A percentile compares a stretch with the other conserved stretches of the same genome.
Evolutionary conservation across 2,329 filamentous ascomycete genomes (phyloP).

Genomic region (Fusarium globosum): DNA sequence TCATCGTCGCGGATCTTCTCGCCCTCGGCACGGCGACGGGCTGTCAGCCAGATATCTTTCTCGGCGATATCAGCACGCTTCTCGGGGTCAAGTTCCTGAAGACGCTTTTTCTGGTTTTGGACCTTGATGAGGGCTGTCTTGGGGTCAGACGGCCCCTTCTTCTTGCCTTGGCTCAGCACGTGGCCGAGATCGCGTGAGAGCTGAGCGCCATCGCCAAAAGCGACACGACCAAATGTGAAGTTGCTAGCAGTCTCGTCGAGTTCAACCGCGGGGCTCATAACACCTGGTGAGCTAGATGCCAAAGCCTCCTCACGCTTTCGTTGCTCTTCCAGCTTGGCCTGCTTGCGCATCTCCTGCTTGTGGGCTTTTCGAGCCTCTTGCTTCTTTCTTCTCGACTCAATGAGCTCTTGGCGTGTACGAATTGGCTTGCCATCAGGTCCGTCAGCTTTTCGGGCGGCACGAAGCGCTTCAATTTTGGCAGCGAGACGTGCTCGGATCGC

Average conservation of each 20-base stretch:
- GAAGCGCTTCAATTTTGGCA: constrained; percentile 85
- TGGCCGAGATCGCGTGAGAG: constrained; percentile 79
- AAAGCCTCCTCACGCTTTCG: constrained; percentile 71
- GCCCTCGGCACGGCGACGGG: constrained; percentile 87
- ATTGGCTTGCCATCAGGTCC: constrained; percentile 81
- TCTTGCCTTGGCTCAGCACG: constrained; percentile 65
- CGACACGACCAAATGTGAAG: constrained; percentile 91
- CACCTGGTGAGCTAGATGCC: constrained; percentile 70
- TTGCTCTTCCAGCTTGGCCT: constrained; percentile 84
- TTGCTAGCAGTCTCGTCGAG: constrained; percentile 67
- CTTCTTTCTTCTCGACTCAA: constrained; percentile 88
- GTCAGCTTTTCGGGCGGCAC: constrained; percentile 87
- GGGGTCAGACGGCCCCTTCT: constrained; percentile 85
- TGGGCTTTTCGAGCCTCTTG: constrained; percentile 86
- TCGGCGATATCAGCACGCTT: constrained; percentile 90
- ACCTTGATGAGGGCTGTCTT: constrained; percentile 87
- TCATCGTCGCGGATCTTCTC: constrained; percentile 91
- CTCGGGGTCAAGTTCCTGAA: constrained; percentile 78
- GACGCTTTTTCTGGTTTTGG: constrained; percentile 85
- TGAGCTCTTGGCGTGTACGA: constrained; percentile 88
- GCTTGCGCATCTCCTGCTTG: constrained; percentile 84
- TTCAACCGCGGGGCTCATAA: constrained; percentile 67
- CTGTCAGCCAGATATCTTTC: constrained; percentile 94
- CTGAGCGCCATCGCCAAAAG: constrained; percentile 86
- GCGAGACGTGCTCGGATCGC: constrained; percentile 82